Evolutionary conservation across 2,329 filamentous ascomycete genomes (phyloP), one percentile per base, ranked within the genome.

Genomic region (Verticillium longisporum): DNA sequence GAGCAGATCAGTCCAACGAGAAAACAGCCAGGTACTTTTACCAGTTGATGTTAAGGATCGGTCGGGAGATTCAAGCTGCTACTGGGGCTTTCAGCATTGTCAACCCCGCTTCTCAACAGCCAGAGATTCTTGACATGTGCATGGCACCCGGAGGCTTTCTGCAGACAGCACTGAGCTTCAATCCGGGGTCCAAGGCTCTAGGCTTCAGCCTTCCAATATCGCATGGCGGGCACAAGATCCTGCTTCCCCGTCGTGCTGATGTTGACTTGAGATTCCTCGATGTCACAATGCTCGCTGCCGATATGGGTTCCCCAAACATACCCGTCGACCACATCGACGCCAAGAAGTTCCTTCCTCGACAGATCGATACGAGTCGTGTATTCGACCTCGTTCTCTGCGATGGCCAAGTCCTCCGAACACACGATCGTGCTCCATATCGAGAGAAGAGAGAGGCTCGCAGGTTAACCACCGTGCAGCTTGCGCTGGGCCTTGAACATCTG

Each of bases 71-170:
- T 26, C 65, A 83, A 7, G 9, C 38, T 0, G 58, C 59, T 0
- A 77, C 73, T 1, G 59, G 61, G 2, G 74, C 70, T 14, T 70
- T 80, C n/a, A 61, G 56, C 11, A 61, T 75, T 14, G 2, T 4
- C 2, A 34, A 11, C 6, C 53, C n/a, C 21, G 15, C 32, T 56
- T 1, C 59, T 57, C 3, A 37, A n/a, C 63, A 61, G 6, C 64
- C 66, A 0, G 66, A 55, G 10, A 72, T 85, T 21, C 76, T 87
- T 1, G 83, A 86, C 64, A 73, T 84, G 63, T 84, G 83, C 68
- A 78, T 81, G 72, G 83, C 83, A 0, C 83, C 83, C 0, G 83
- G 83, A 4, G 83, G 79, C 1, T 86, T 83, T 64, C 68, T 80
- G 2, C 62, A 65, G 0, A 70, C 68, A 9, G 74, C 74, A 0